Evolutionary conservation across 2,329 filamentous ascomycete genomes (phyloP), one percentile per base, ranked within the genome.

Genomic region (Alternaria gaisen): DNA sequence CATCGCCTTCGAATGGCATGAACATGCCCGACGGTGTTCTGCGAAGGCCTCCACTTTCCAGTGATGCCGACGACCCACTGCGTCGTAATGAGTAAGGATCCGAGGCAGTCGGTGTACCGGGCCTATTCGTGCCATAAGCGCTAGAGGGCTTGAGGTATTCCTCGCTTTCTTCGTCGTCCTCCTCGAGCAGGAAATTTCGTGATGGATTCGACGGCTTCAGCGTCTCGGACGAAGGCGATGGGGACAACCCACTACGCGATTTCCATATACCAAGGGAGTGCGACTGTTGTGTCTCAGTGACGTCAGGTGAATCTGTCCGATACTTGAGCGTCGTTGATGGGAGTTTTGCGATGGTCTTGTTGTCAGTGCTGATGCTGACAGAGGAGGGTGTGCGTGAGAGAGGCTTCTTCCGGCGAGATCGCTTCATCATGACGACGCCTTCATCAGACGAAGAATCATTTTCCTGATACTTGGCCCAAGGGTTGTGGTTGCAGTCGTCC

Each of bases 251-350:
- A 18, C 44, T 48, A 34, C 79, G 77, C 24, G 79, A 80, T 16
- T 80, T 74, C 70, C 82, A 83, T 63, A 83, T 81, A n/a, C 80
- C 72, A 56, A 78, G 69, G 12, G 80, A 77, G 66, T 81, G 77
- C 44, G 74, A 67, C 43, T 75, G 32, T 83, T 72, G 65, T n/a
- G 88, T 30, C 83, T 88, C 72, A 86, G 80, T 82, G 0, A 85
- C 81, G 62, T 94, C 91, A 0, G 90, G 89, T 0, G 90, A 91
- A 65, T 95, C 92, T 50, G 89, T 89, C 41, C 90, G 86, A 69
- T 92, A 94, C 72, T 97, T 97, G 48, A 95, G 83, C 0, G 91
- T 97, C 2, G 94, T 97, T 0, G 92, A 91, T 3, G 93, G 93
- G 9, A 97, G 83, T 80, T 91, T 95, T 8, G 92, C 92, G 71